Base-by-base conservation (phyloP, 2,329 filamentous ascomycete species). In the Nakataea oryzae region DNA sequence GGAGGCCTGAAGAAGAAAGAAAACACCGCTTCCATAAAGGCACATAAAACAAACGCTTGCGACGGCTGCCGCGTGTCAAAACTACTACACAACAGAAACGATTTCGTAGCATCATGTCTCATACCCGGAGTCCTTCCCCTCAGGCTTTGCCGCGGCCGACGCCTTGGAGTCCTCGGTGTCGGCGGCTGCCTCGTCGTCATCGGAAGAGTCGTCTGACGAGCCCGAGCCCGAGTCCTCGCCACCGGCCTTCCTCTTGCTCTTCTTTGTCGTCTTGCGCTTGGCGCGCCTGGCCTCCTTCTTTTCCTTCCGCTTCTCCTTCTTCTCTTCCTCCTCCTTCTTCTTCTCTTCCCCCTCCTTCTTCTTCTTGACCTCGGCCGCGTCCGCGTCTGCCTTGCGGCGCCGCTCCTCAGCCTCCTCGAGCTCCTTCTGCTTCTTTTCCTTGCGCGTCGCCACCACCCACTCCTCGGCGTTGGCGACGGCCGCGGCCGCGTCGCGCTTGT, bases 401-500 rank as follows among this genome's bases (percentile, higher is more conserved):
- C 72, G 70, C 65, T 78, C 75, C 68, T 79, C 75, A 2, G 73
- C 72, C 47, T 77, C 75, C 63, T 74, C 73, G 24, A 76, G 67
- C 66, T 77, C 74, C 67, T 77, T 76, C 60, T 78, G 73, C 67
- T 76, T 76, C 72, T 78, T 81, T 66, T 79, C 79, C 67, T 76
- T 77, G 50, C 80, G 73, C 41, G 77, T 79, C 62, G 78, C 76
- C 29, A 73, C 69, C 0, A 85, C 74, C 78, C 84, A 86, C 12
- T 74, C 73, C 14, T 76, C 78, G 0, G 77, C 73, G 3, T 72
- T 74, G 9, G 73, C 76, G 4, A 86, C 73, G 0, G 80, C 84
- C 0, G 70, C 75, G 47, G 77, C 73, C 0, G 83, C 79, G 62
- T 76, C 72, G 12, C 78, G 76, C 75, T 86, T 86, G 68, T 85